Evolutionary conservation across 805 yeast genomes (phyloP).

Genomic region (Wickerhamomyces canadensis): DNA sequence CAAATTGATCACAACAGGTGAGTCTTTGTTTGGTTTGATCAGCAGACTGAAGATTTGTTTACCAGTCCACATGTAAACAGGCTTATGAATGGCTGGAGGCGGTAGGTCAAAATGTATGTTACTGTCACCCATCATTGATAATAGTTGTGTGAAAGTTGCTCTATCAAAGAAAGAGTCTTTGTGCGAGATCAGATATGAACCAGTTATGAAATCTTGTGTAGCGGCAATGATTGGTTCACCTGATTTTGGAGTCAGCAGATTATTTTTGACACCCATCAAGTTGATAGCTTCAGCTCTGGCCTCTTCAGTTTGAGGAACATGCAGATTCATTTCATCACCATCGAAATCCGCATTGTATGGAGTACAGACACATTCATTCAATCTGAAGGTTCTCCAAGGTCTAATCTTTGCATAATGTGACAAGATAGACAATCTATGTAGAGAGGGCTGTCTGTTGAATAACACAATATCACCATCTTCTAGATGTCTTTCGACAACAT

Average conservation of each 20-base stretch:
- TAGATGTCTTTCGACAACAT: slow-evolving; percentile 90
- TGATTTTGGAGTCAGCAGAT: slow-evolving; percentile 89
- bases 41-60: slow-evolving; percentile 88
- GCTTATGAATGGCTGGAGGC: slow-evolving; percentile 91
- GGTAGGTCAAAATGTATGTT: slow-evolving; percentile 84
- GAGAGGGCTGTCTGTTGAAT: slow-evolving; percentile 96
- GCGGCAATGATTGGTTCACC: slow-evolving; percentile 99
- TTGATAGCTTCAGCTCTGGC: slow-evolving; percentile 98
- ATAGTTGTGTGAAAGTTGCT: slow-evolving; percentile 72
- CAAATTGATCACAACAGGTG: slow-evolving; percentile 80
- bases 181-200: slow-evolving; percentile 85
- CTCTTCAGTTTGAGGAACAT: slow-evolving; percentile 98
- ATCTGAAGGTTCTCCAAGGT: slow-evolving; percentile 96
- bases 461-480: slow-evolving; percentile 96
- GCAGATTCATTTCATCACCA: slow-evolving; percentile 98
- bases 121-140: slow-evolving; percentile 97
- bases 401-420: slow-evolving; percentile 94
- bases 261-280: slow-evolving; percentile 96
- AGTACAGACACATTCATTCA: slow-evolving; percentile 98
- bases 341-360: slow-evolving; percentile 99
- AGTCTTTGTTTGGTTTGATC: slow-evolving; percentile 71
- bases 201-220: slow-evolving; percentile 98
- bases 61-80: slow-evolving; percentile 92
- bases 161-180: slow-evolving; percentile 92
- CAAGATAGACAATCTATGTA: slow-evolving; percentile 88